Evolutionary conservation across 441 rosid species (phyloP), one percentile per base, ranked within the genome.

Genomic region (Erysimum pusillum): DNA sequence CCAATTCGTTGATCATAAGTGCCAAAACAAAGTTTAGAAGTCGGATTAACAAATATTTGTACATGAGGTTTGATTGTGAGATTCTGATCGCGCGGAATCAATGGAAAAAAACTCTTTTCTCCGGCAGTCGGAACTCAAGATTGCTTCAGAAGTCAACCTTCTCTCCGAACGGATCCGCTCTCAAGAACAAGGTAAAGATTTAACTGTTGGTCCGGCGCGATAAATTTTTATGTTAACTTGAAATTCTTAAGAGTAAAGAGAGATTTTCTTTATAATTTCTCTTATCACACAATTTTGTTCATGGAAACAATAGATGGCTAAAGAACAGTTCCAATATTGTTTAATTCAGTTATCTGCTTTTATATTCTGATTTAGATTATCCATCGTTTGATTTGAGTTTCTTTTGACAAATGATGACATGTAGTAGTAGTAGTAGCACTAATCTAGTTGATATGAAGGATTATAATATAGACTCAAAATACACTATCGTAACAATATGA

Each of bases 91-190:
- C 51, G 8, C 18, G 1, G 4, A 42, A 59, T 45, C 62, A 36
- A 51, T 38, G 76, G 78, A 78, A 53, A 85, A 78, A 34, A 86
- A 90, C 53, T 84, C 88, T 17, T 94, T 89, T 78, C 11, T 18
- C 82, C 86, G 25, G 25, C 25, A 22, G 25, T 22, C 13, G 44
- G 4, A 39, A 39, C 44, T 39, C 48, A 82, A 25, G 28, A 25
- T 25, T 2, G 28, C 88, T 6, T 89, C 97, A 53, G 91, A 94
- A 84, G 31, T 84, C 59, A 58, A 63, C 63, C 68, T 14, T 32
- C 87, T 87, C 85, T 62, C 95, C 39, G 69, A 76, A 74, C 92
- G 91, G 71, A 71, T 90, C 67, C 80, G 63, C 64, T 87, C 88
- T 60, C 85, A 86, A 56, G 78, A 76, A 54, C 68, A 84, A 63